These are phyloP conservation scores for Penicillium lagena DNA, from an alignment of 495 filamentous ascomycete genomes.

Conservation along the genomic window DNA sequence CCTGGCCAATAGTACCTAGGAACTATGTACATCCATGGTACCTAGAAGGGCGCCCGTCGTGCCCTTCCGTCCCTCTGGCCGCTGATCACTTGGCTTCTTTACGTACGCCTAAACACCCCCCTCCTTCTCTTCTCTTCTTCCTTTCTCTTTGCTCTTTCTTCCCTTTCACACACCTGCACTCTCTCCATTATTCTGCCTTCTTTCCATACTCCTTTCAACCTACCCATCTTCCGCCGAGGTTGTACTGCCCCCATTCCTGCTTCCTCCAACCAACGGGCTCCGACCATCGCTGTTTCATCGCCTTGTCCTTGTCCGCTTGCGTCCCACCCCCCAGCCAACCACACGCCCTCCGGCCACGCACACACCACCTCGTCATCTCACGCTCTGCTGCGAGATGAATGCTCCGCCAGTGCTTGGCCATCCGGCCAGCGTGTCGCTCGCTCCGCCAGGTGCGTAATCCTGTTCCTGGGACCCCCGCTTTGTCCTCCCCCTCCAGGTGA, in stretches of 20 bases:
- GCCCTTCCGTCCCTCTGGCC: conserved; percentile 1
- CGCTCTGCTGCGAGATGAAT: conserved; percentile 18
- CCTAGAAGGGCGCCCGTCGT: not conserved
- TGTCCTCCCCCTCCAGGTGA: too few relatives aligned
- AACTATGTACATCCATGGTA: not conserved
- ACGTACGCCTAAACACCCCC: not conserved
- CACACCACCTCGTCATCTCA: too few relatives aligned
- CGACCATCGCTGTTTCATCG: conserved; percentile 14
- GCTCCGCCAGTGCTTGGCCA: conserved; percentile 32
- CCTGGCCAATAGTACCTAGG: not conserved
- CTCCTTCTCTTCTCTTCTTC: not conserved
- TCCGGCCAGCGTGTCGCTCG: conserved; percentile 33
- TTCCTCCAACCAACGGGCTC: too few relatives aligned
- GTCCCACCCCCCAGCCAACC: too few relatives aligned
- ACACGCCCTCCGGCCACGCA: too few relatives aligned
- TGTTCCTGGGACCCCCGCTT: not conserved
- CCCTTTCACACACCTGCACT: conserved; percentile 3
- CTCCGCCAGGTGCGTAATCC: conserved; percentile 34
- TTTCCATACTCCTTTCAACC: too few relatives aligned
- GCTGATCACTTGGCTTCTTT: not conserved
- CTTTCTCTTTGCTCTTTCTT: not conserved
- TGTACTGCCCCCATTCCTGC: too few relatives aligned
- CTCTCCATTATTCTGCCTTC: conserved; percentile 7
- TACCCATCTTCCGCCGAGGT: too few relatives aligned
- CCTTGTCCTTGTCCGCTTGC: conserved; percentile 5